Evolutionary conservation across 805 yeast species (phyloP).

Genomic region (Aciculoconidium aculeatum): DNA sequence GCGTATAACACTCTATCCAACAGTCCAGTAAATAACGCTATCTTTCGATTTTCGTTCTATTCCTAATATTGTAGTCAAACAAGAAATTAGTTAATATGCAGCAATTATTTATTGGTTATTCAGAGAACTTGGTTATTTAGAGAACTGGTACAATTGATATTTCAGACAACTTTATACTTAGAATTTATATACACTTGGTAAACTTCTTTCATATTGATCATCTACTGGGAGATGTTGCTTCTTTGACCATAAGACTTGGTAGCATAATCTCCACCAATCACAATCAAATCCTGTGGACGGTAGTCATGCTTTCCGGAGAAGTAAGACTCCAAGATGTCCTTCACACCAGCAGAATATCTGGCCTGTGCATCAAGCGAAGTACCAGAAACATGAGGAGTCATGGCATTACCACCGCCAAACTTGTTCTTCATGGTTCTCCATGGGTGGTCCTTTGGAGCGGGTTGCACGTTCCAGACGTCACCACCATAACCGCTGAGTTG

Average conservation of each 20-base stretch:
- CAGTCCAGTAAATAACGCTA: too few relatives aligned
- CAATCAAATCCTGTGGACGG: slow-evolving; percentile 71
- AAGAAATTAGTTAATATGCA: too few relatives aligned
- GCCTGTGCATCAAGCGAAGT: slow-evolving; percentile 76
- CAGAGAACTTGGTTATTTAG: too few relatives aligned
- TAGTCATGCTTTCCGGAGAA: slow-evolving; percentile 60
- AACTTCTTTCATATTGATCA: too few relatives aligned
- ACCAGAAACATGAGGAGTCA: slow-evolving; percentile 81
- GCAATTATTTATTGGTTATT: too few relatives aligned
- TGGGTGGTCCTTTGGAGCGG: slow-evolving; percentile 72
- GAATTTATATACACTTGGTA: too few relatives aligned
- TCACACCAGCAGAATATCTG: slow-evolving; percentile 66
- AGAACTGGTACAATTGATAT: too few relatives aligned
- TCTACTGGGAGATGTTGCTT: too few relatives aligned
- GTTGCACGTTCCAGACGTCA: slow-evolving; percentile 84
- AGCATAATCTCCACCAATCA: slow-evolving; percentile 64
- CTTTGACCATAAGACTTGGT: slow-evolving; percentile 66
- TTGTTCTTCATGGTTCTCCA: slow-evolving; percentile 68
- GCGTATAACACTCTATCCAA: too few relatives aligned
- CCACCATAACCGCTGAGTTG: slow-evolving; percentile 78
- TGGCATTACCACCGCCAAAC: slow-evolving; percentile 72
- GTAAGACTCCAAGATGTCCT: slow-evolving; percentile 57
- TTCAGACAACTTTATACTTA: too few relatives aligned
- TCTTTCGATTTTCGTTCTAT: too few relatives aligned
- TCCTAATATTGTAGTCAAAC: too few relatives aligned